Evolutionary conservation across 257 asterid genomes (phyloP).

Genomic region (Ballota nigra): DNA sequence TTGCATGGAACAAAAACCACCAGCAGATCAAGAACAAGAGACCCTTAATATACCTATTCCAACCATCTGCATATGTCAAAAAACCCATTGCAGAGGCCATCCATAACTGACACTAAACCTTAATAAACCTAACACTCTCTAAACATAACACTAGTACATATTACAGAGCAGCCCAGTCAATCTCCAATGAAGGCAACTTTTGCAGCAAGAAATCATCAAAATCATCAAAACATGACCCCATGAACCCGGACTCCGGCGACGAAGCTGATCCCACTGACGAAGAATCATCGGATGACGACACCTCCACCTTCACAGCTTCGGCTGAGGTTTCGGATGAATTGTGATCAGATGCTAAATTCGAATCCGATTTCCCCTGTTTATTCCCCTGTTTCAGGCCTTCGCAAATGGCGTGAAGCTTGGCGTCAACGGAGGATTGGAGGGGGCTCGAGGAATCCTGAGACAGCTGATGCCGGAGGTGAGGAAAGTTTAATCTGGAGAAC

Average conservation of each 20-base stretch:
- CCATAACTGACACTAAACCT: conserved; percentile 27
- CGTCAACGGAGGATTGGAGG: conserved; percentile 70
- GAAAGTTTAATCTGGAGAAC: conserved; percentile 76
- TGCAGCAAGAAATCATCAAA: conserved; percentile 42
- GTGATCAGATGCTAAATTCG: background rate
- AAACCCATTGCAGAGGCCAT: conserved; percentile 69
- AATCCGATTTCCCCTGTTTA: conserved; percentile 20
- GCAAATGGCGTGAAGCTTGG: conserved; percentile 79
- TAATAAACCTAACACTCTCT: conserved; percentile 3
- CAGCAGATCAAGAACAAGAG: conserved; percentile 47
- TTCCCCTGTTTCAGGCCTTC: conserved; percentile 52
- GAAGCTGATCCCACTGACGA: conserved; percentile 38
- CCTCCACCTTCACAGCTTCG: conserved; percentile 50
- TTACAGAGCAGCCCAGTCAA: conserved; percentile 81
- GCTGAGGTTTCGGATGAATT: background rate
- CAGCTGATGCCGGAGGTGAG: conserved; percentile 61
- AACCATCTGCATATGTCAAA: conserved; percentile 72
- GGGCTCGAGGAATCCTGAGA: conserved; percentile 51
- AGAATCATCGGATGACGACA: conserved; percentile 32
- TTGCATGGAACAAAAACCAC: conserved; percentile 64
- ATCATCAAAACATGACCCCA: conserved; percentile 38
- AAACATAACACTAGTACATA: background rate
- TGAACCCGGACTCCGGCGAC: conserved; percentile 58
- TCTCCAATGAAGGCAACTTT: conserved; percentile 86
- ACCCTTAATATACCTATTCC: background rate